Percentiles rank a stretch among this genome's conserved stretches.
phyloP scores from a whole-genome alignment of 164 flowering plant species.

The Houttuynia cordata region DNA sequence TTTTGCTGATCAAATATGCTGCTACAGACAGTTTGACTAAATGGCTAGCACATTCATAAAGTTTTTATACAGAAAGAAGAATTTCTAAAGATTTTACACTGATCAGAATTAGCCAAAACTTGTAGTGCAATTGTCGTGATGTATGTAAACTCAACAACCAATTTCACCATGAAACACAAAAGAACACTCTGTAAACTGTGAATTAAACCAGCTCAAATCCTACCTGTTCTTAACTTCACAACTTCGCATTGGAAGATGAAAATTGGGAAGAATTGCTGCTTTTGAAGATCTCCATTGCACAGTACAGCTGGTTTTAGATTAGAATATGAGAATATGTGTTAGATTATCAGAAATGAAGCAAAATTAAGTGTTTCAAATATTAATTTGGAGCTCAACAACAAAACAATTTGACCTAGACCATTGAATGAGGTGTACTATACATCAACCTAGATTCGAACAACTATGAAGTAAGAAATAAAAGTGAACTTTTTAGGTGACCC shows the following conservation, averaged over 20 bases:
- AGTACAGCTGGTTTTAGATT: conserved; percentile 24
- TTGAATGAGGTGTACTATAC: too few species aligned
- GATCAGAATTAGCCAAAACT: not conserved
- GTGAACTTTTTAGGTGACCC: too few species aligned
- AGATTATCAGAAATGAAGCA: not conserved
- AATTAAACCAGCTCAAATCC: not conserved
- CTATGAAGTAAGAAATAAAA: too few species aligned
- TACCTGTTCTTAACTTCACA: conserved; percentile 73
- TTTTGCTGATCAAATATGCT: too few species aligned
- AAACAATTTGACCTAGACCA: too few species aligned
- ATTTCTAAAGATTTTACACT: not conserved
- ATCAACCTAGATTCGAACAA: too few species aligned
- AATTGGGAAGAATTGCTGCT: conserved; percentile 58
- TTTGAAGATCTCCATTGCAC: conserved; percentile 45
- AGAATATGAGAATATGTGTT: not conserved
- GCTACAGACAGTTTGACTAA: not conserved
- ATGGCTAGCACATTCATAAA: not conserved
- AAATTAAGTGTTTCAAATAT: too few species aligned
- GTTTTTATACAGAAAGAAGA: not conserved
- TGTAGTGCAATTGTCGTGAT: not conserved
- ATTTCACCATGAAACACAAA: not conserved
- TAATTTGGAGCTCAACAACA: too few species aligned
- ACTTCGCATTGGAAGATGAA: conserved; percentile 92
- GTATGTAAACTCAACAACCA: not conserved
- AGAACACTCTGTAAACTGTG: not conserved